Percentiles rank a stretch among this genome's conserved stretches.
These are phyloP conservation scores for Phialemoniopsis sp. DNA, from an alignment of 2,329 filamentous ascomycete genomes.

Conservation along the genomic window DNA sequence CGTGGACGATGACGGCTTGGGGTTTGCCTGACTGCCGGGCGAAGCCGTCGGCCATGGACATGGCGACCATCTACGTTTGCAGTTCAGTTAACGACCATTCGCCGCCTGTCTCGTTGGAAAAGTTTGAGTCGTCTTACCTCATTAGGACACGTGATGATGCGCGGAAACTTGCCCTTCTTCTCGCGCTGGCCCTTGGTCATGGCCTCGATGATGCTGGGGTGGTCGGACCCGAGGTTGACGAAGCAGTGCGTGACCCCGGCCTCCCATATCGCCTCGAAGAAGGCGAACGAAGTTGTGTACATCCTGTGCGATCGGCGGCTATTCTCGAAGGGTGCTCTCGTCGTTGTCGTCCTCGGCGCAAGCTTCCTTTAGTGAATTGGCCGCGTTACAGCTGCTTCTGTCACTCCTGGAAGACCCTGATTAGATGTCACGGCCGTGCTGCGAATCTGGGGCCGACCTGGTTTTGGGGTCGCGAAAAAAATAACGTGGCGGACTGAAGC, in stretches of 20 bases:
- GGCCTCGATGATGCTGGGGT: slow-evolving; percentile 71
- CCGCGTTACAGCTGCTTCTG: too few species aligned
- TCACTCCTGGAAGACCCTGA: too few species aligned
- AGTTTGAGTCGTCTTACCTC: slow-evolving; percentile 42
- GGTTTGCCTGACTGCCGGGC: slow-evolving; percentile 62
- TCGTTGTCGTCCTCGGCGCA: too few species aligned
- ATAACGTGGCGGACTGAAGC: too few species aligned
- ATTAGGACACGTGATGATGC: slow-evolving; percentile 69
- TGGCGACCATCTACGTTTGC: slow-evolving; percentile 63
- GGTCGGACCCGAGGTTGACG: slow-evolving; percentile 58
- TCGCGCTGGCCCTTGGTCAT: slow-evolving; percentile 68
- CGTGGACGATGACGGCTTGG: slow-evolving; percentile 68
- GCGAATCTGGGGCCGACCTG: too few species aligned
- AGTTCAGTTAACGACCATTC: neutral
- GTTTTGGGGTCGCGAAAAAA: too few species aligned
- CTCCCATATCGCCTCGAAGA: slow-evolving; percentile 79
- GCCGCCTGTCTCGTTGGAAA: neutral
- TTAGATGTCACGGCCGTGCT: too few species aligned
- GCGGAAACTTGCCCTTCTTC: slow-evolving; percentile 56
- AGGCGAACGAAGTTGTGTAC: slow-evolving; percentile 76
- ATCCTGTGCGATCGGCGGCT: too few species aligned
- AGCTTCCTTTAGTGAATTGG: too few species aligned
- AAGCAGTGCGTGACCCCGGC: slow-evolving; percentile 56
- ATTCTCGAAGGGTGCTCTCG: too few species aligned
- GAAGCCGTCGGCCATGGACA: slow-evolving; percentile 73